These are phyloP conservation scores for Starmerella potacharoeniae DNA, from an alignment of 805 yeast species.

Conservation along the genomic window DNA sequence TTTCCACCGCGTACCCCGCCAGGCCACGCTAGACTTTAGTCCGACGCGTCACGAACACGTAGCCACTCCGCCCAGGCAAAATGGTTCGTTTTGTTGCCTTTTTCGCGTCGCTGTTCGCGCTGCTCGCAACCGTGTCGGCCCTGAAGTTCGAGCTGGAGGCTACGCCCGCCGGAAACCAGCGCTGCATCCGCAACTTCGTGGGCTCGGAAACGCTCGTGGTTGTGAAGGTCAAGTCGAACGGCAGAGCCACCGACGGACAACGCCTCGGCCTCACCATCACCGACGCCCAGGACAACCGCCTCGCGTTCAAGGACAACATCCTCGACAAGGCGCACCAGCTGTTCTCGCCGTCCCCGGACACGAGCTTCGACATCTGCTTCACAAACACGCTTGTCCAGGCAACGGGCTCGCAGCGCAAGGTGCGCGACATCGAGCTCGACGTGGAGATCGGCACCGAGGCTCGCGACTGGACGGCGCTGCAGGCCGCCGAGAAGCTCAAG, in stretches of 20 bases:
- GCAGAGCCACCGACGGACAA: slow-evolving; percentile 81
- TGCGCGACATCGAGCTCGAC: slow-evolving; percentile 75
- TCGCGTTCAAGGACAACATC: slow-evolving; percentile 64
- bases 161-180: slow-evolving; percentile 34
- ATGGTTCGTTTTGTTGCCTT: background rate
- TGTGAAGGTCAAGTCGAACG: slow-evolving; percentile 63
- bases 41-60: slow-evolving; percentile 6
- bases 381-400: slow-evolving; percentile 42
- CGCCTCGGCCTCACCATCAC: slow-evolving; percentile 45
- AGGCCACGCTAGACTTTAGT: background rate
- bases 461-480: slow-evolving; percentile 93
- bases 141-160: slow-evolving; percentile 29
- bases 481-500: slow-evolving; percentile 82
- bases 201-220: slow-evolving; percentile 77
- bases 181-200: slow-evolving; percentile 89
- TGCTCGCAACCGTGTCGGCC: slow-evolving; percentile 22
- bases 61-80: slow-evolving; percentile 2
- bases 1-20: background rate
- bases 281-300: slow-evolving; percentile 78
- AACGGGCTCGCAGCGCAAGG: slow-evolving; percentile 31
- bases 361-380: slow-evolving; percentile 87
- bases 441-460: slow-evolving; percentile 95
- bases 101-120: slow-evolving; percentile 2
- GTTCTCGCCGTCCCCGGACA: slow-evolving; percentile 70
- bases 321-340: slow-evolving; percentile 63